Conservation (phyloP, 805 yeast species). For the Lipomyces spencermartinsiae region DNA sequence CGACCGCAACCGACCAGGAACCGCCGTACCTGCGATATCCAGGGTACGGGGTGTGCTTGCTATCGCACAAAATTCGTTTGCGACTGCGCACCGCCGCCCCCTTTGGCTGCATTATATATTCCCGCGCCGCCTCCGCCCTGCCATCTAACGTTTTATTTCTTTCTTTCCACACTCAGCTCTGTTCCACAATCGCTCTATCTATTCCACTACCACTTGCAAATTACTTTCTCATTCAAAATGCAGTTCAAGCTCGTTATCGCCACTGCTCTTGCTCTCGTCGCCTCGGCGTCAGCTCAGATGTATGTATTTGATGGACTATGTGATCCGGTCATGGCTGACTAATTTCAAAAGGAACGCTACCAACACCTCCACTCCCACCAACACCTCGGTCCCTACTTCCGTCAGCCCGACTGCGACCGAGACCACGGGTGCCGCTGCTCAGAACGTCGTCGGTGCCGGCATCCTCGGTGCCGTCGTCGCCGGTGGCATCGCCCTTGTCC, state of each 20-base stretch:
- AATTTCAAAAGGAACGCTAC: background rate
- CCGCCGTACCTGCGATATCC: no score
- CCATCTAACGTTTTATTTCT: no score
- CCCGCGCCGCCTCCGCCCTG: no score
- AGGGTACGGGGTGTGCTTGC: no score
- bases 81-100: no score
- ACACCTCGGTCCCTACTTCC: constrained; percentile 41
- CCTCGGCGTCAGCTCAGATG: constrained; percentile 36
- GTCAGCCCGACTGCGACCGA: constrained; percentile 41
- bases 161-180: no score
- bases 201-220: no score
- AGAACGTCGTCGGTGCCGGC: constrained; percentile 48
- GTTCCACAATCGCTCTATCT: no score
- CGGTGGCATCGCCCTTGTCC: constrained; percentile 49
- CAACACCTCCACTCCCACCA: constrained; percentile 39
- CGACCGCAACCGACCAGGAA: no score
- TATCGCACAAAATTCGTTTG: no score
- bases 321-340: background rate
- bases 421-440: constrained; percentile 42
- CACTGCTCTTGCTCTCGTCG: constrained; percentile 38
- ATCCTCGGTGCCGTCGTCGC: constrained; percentile 50
- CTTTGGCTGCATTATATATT: no score
- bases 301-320: background rate
- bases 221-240: constrained; percentile 29
- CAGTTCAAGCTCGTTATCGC: constrained; percentile 39